Conservation (phyloP, 768 basidiomycete genomes). For the Rhizopogon sp. region DNA sequence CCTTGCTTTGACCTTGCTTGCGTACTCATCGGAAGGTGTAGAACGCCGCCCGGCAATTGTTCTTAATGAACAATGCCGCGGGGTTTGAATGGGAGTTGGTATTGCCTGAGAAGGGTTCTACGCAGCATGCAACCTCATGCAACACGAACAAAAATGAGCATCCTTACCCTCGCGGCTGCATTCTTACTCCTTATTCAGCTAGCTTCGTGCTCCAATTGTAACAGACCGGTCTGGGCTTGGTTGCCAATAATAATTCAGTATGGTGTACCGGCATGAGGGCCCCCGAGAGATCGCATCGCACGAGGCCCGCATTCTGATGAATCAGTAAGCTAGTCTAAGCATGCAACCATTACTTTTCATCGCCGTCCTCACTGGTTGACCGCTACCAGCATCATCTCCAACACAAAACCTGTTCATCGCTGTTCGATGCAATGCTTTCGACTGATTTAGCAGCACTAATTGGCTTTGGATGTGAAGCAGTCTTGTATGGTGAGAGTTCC, state of each 20-base stretch:
- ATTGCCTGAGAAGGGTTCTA: background rate
- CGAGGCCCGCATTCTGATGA: background rate
- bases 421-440: slow-evolving; percentile 17
- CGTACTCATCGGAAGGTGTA: background rate
- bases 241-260: background rate
- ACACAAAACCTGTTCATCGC: background rate
- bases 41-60: background rate
- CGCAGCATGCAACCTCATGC: background rate
- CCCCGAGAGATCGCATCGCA: background rate
- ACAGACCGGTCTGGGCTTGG: background rate
- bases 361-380: background rate
- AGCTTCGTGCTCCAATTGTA: background rate
- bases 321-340: background rate
- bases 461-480: slow-evolving; percentile 32
- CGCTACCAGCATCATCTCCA: background rate
- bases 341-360: too few relatives aligned
- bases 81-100: background rate
- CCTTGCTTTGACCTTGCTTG: background rate
- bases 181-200: background rate
- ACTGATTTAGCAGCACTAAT: slow-evolving; percentile 29
- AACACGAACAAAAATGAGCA: background rate
- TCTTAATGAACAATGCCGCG: background rate
- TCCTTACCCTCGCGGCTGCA: background rate
- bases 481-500: slow-evolving; percentile 27
- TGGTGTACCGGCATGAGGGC: too few relatives aligned